Conservation (phyloP, 2,329 filamentous ascomycete genomes). For the Xylaria hypoxylon region DNA sequence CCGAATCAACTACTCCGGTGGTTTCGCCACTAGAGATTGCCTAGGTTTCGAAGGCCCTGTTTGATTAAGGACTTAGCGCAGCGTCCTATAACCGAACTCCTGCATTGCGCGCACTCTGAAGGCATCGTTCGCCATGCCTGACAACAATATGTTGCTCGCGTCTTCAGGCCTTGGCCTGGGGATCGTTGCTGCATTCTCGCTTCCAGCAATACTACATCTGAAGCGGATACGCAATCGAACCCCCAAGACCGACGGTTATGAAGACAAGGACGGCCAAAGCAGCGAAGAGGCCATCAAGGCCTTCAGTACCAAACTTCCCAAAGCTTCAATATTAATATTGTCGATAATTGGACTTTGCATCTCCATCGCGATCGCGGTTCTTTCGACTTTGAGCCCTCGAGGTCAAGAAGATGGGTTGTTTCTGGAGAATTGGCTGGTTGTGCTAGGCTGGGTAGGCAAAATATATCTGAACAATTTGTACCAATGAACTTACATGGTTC, state of each 20-base stretch:
- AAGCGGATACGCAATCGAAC: conserved; percentile 41
- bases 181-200: conserved; percentile 42
- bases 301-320: conserved; percentile 72
- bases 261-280: conserved; percentile 77
- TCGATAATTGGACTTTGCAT: conserved; percentile 64
- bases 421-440: conserved; percentile 69
- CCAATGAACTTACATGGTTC: conserved; percentile 39
- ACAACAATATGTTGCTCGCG: conserved; percentile 35
- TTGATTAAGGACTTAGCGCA: not conserved
- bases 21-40: conserved; percentile 4
- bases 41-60: not conserved
- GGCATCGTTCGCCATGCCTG: conserved; percentile 21
- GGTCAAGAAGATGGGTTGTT: conserved; percentile 54
- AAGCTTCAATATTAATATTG: conserved; percentile 65
- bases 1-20: not conserved
- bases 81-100: not conserved
- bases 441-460: conserved; percentile 70
- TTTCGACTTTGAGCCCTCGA: conserved; percentile 57
- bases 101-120: not conserved
- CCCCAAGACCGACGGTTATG: conserved; percentile 64
- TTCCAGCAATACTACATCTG: conserved; percentile 44
- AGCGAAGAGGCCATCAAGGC: conserved; percentile 70
- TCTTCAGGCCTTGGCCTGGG: conserved; percentile 47
- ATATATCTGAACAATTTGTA: conserved; percentile 33
- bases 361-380: conserved; percentile 67